These are phyloP conservation scores for Circinella umbellata DNA, from an alignment of 371 early-diverging fungal species.

Conservation along the genomic window DNA sequence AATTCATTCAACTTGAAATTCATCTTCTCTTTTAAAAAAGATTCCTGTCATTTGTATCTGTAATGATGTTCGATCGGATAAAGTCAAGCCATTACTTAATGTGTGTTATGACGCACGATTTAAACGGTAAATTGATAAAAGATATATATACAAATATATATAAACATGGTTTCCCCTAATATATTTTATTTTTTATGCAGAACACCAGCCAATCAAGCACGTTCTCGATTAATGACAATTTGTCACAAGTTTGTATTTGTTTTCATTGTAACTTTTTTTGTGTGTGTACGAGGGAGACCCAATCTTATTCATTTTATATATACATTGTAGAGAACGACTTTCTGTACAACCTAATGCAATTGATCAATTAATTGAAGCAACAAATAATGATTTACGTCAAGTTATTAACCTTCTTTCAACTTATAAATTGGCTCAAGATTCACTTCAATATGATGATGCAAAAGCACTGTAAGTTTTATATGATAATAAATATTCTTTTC, in stretches of 20 bases:
- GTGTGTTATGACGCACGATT: constrained; percentile 93
- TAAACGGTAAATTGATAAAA: constrained; percentile 69
- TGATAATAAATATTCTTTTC: background rate
- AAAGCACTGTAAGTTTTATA: constrained; percentile 63
- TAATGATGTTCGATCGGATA: constrained; percentile 93
- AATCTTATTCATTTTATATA: background rate
- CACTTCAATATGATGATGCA: constrained; percentile 84
- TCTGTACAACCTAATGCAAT: constrained; percentile 82
- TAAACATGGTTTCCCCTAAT: too few relatives aligned
- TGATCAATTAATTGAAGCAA: constrained; percentile 83
- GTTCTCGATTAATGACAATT: constrained; percentile 83
- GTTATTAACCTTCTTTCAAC: constrained; percentile 95
- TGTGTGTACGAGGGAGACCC: background rate
- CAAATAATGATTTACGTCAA: constrained; percentile 98
- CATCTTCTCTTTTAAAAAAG: background rate
- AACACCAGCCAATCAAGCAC: constrained; percentile 57
- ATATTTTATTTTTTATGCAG: constrained; percentile 13
- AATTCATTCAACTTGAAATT: background rate
- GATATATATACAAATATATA: constrained; percentile 42
- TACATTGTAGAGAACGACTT: constrained; percentile 76
- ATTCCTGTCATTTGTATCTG: constrained; percentile 78
- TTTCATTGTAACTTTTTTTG: background rate
- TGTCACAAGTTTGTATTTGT: constrained; percentile 54
- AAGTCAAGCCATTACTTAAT: constrained; percentile 89
- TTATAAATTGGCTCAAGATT: constrained; percentile 69